A percentile compares a stretch with the other conserved stretches of the same genome.
These are phyloP conservation scores for Plantago elongata DNA, from an alignment of 257 asterid genomes.

Conservation along the genomic window DNA sequence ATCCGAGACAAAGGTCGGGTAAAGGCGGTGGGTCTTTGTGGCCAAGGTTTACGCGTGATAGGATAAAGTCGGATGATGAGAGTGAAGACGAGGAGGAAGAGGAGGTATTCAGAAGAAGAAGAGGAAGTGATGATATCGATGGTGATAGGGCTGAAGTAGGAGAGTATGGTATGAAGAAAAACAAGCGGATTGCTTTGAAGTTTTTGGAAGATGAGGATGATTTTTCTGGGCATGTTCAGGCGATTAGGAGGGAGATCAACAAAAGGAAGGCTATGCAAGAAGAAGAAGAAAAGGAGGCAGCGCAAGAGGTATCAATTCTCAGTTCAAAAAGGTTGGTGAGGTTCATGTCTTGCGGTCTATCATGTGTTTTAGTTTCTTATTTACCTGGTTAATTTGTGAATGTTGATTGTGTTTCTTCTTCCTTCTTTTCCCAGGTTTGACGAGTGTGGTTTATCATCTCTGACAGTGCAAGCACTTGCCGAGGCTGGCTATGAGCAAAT, in stretches of 20 bases:
- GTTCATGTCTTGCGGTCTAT: conserved; percentile 1
- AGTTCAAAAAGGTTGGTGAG: conserved; percentile 61
- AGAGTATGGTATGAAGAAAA: conserved; percentile 55
- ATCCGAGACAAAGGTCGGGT: conserved; percentile 21
- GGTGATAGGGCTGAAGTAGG: conserved; percentile 74
- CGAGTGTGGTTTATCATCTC: conserved; percentile 66
- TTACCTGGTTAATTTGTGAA: conserved; percentile 15
- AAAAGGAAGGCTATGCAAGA: conserved; percentile 44
- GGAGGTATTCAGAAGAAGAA: conserved; percentile 28
- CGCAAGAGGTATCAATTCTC: conserved; percentile 44
- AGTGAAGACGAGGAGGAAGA: conserved; percentile 32
- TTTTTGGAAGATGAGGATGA: conserved; percentile 60
- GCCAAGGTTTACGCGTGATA: conserved; percentile 48
- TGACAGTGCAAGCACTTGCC: conserved; percentile 68
- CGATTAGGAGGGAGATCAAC: conserved; percentile 52
- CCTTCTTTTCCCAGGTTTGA: conserved; percentile 62
- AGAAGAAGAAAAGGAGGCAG: conserved; percentile 28
- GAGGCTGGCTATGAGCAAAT: conserved; percentile 86
- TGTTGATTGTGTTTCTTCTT: background rate
- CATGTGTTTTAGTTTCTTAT: background rate
- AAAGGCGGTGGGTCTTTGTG: conserved; percentile 33
- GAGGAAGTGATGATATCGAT: conserved; percentile 25
- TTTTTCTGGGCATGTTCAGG: conserved; percentile 54
- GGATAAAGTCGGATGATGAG: conserved; percentile 38
- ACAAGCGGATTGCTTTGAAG: conserved; percentile 62